Conservation (phyloP, 176 grass and related monocot genomes). For the Avena atlantica region DNA sequence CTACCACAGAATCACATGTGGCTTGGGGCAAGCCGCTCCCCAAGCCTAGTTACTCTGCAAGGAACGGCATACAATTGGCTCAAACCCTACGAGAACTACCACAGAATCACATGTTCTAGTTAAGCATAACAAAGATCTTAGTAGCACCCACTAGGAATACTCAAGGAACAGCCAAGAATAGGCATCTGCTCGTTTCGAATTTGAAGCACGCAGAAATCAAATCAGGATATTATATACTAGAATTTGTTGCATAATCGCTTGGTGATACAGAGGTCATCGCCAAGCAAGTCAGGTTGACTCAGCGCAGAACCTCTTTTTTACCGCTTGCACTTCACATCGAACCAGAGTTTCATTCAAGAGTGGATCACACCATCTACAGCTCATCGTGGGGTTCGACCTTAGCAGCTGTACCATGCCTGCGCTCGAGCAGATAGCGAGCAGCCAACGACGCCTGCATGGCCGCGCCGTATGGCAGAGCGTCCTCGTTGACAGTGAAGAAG, state of each 20-base stretch:
- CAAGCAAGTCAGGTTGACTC: background rate
- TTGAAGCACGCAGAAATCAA: background rate
- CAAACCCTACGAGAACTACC: background rate
- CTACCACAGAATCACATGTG: no score
- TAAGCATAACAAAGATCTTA: background rate
- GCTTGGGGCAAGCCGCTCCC: no score
- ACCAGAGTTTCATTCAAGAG: background rate
- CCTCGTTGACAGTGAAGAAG: constrained; percentile 81
- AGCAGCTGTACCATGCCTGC: background rate
- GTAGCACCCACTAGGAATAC: no score
- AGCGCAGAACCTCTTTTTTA: background rate
- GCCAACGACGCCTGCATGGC: constrained; percentile 75
- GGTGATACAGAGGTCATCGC: background rate
- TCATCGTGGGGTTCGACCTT: constrained; percentile 59
- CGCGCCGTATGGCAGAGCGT: constrained; percentile 63
- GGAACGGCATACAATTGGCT: no score
- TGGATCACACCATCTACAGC: constrained; percentile 52
- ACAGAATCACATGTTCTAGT: background rate
- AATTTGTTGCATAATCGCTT: background rate
- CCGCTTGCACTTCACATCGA: background rate
- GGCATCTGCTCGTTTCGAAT: background rate
- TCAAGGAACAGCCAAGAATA: background rate
- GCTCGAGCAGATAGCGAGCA: constrained; percentile 67
- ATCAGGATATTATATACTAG: constrained; percentile 12
- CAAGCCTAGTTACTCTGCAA: no score